Conservation (phyloP, 2,329 filamentous ascomycete species). For the Hymenoscyphus occultus region DNA sequence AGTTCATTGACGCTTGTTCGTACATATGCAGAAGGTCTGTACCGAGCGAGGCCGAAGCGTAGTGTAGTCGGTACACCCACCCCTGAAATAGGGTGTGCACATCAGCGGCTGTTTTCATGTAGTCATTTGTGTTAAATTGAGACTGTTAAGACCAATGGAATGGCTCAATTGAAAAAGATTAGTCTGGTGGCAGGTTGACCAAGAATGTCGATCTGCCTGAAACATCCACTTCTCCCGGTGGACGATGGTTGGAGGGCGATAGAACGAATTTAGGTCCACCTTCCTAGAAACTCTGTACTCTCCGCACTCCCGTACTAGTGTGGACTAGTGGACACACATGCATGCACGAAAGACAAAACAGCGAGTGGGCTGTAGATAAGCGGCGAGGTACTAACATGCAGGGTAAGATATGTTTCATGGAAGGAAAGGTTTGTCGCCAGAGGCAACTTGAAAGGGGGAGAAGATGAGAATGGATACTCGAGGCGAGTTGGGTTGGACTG, state of each 20-base stretch:
- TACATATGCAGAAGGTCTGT: neutral
- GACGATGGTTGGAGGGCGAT: conserved; percentile 10
- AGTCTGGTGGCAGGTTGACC: neutral
- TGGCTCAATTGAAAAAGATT: neutral
- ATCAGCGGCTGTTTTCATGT: conserved; percentile 1
- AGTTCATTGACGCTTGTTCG: neutral
- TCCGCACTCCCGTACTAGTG: neutral
- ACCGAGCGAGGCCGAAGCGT: neutral
- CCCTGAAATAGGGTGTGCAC: neutral
- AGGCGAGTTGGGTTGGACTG: neutral
- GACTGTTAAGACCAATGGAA: neutral
- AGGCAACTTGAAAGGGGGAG: neutral
- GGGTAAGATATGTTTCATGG: neutral
- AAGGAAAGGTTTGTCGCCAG: neutral
- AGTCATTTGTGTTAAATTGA: conserved; percentile 6
- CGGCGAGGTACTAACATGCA: neutral
- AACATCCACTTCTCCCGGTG: conserved; percentile 8
- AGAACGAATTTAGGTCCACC: neutral
- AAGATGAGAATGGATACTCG: neutral
- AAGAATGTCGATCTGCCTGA: neutral
- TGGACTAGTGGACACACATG: neutral
- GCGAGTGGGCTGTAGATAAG: neutral
- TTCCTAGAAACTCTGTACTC: neutral
- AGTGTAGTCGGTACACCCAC: neutral
- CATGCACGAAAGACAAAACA: conserved; percentile 3